A percentile compares a stretch with the other conserved stretches of the same genome.
Evolutionary conservation across 371 early-diverging fungal species (phyloP).

Genomic region (Mucor velutinosus): DNA sequence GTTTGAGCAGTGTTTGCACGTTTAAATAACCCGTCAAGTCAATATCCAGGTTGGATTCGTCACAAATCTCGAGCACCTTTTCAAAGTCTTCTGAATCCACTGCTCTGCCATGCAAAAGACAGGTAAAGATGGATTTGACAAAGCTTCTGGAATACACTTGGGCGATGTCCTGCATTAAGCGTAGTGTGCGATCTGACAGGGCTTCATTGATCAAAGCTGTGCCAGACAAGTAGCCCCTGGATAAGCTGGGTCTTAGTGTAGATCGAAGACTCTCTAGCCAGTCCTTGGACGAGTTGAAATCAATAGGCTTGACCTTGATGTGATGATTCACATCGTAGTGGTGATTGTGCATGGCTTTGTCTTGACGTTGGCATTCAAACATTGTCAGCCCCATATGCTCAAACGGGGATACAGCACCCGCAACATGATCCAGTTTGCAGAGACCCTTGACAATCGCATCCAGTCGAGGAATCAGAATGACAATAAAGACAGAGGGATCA

Average conservation of each 20-base stretch:
- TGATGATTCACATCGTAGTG: not conserved
- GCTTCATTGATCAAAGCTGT: constrained; percentile 37
- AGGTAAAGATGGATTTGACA: constrained; percentile 64
- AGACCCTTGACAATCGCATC: constrained; percentile 48
- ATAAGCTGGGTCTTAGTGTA: constrained; percentile 31
- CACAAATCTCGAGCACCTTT: constrained; percentile 66
- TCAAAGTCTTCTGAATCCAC: constrained; percentile 63
- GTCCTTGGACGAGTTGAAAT: constrained; percentile 33
- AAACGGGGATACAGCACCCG: not conserved
- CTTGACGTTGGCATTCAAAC: constrained; percentile 66
- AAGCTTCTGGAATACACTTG: constrained; percentile 61
- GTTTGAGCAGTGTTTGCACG: constrained; percentile 56
- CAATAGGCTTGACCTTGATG: constrained; percentile 22
- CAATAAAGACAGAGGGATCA: constrained; percentile 61
- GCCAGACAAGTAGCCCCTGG: constrained; percentile 30
- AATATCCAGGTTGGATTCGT: constrained; percentile 67
- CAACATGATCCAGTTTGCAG: constrained; percentile 9
- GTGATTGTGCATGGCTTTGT: constrained; percentile 14
- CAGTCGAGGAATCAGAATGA: constrained; percentile 63
- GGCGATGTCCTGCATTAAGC: constrained; percentile 39
- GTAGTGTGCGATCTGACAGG: constrained; percentile 32
- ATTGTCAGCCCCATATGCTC: constrained; percentile 40
- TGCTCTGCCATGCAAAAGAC: constrained; percentile 59
- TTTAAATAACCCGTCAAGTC: constrained; percentile 78
- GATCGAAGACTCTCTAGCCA: constrained; percentile 39